Conservation (phyloP, 73 alveolate genomes). For the Loxodes magnus region DNA sequence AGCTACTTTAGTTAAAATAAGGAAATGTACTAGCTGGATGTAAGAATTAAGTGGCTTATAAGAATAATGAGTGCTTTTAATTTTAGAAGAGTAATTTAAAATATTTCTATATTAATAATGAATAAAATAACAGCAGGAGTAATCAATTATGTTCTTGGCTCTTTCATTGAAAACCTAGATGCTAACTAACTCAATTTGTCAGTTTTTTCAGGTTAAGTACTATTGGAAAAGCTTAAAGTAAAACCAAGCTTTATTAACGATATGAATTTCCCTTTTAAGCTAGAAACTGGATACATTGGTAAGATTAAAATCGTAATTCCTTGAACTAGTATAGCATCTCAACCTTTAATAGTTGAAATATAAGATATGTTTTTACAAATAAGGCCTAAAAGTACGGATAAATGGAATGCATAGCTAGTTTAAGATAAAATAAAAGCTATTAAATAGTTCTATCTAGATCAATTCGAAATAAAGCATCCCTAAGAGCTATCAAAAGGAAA, state of each 20-base stretch:
- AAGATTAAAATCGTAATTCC: slow-evolving; percentile 58
- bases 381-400: slow-evolving; percentile 23
- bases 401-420: slow-evolving; percentile 22
- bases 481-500: slow-evolving; percentile 15
- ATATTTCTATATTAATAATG: too few relatives aligned
- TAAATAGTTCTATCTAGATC: slow-evolving; percentile 5
- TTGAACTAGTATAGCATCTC: slow-evolving; percentile 64
- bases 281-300: slow-evolving; percentile 55
- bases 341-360: slow-evolving; percentile 55
- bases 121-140: slow-evolving; percentile 63
- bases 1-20: too few relatives aligned
- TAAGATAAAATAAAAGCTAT: slow-evolving; percentile 14
- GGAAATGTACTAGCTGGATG: too few relatives aligned
- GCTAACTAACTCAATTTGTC: slow-evolving; percentile 49
- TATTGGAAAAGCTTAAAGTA: slow-evolving; percentile 53
- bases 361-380: slow-evolving; percentile 54
- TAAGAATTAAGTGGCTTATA: too few relatives aligned
- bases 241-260: slow-evolving; percentile 54
- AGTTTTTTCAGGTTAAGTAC: slow-evolving; percentile 64
- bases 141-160: slow-evolving; percentile 63
- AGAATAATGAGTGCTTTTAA: too few relatives aligned
- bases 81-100: too few relatives aligned
- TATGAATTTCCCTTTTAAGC: slow-evolving; percentile 57
- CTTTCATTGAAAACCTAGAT: slow-evolving; percentile 64
- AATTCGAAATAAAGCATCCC: slow-evolving; percentile 6